Conservation (phyloP, 2,329 filamentous ascomycete species). For the Paecilomyces fulvus region DNA sequence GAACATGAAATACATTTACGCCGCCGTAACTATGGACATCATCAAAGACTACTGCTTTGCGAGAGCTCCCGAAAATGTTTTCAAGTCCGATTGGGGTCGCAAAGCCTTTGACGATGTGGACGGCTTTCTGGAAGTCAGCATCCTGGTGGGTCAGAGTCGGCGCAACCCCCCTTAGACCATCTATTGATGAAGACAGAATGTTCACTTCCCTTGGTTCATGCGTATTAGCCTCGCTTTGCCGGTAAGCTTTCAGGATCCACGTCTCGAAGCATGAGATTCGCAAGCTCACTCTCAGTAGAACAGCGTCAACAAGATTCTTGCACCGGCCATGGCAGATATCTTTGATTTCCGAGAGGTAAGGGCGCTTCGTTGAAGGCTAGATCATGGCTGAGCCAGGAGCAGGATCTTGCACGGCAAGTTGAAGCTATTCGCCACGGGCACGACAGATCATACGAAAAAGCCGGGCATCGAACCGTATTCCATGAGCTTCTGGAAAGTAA, state of each 20-base stretch:
- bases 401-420: background rate
- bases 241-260: background rate
- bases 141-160: background rate
- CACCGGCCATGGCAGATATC: slow-evolving; percentile 3
- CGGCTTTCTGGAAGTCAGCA: background rate
- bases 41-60: slow-evolving; percentile 28
- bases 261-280: background rate
- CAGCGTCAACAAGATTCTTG: slow-evolving; percentile 1
- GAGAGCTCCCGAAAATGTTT: background rate
- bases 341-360: slow-evolving; percentile 1
- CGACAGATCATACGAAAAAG: background rate
- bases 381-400: background rate
- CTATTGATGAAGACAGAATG: background rate
- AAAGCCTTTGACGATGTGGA: background rate
- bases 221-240: background rate
- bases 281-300: background rate
- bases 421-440: background rate
- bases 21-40: slow-evolving; percentile 29
- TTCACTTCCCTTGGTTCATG: background rate
- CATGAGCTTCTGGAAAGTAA: background rate
- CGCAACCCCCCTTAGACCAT: background rate
- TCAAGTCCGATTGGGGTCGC: background rate
- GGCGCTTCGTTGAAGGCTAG: background rate
- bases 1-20: slow-evolving; percentile 17
- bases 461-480: background rate